Conservation (phyloP, 2,329 filamentous ascomycete genomes). For the Leptographium galeiforme region DNA sequence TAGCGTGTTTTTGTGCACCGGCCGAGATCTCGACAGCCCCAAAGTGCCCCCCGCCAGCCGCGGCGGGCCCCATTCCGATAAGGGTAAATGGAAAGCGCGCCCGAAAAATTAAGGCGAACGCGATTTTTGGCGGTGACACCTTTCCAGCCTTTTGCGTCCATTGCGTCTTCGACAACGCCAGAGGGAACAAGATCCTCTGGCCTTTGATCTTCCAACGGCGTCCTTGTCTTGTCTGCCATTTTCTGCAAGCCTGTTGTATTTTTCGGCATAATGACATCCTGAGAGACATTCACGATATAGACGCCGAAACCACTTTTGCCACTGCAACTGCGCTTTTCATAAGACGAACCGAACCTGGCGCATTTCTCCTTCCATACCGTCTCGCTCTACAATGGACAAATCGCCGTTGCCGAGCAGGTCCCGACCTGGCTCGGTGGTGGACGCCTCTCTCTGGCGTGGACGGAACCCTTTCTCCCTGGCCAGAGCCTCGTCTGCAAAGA, state of each 20-base stretch:
- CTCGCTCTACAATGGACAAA: constrained; percentile 5
- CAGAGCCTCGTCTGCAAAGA: constrained; percentile 2
- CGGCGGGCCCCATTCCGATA: neutral
- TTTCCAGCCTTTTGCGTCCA: neutral
- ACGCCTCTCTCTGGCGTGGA: neutral
- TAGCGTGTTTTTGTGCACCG: constrained; percentile 10
- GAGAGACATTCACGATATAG: no score
- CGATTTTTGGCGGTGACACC: neutral
- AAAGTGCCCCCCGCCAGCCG: neutral
- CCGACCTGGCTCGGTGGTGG: neutral
- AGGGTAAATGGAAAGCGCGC: neutral
- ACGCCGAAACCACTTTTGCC: neutral
- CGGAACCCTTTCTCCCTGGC: constrained; percentile 9
- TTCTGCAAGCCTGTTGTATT: neutral
- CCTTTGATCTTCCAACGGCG: neutral
- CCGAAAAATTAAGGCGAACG: neutral
- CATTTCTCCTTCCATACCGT: neutral
- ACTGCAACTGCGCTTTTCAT: neutral
- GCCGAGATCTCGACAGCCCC: neutral
- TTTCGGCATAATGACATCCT: neutral
- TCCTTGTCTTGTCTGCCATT: neutral
- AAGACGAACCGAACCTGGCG: neutral
- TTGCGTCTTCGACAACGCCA: neutral
- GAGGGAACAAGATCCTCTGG: neutral
- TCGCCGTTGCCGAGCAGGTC: constrained; percentile 8